Base-by-base conservation (phyloP, 2,329 filamentous ascomycete species). In the Parastagonospora nodorum region DNA sequence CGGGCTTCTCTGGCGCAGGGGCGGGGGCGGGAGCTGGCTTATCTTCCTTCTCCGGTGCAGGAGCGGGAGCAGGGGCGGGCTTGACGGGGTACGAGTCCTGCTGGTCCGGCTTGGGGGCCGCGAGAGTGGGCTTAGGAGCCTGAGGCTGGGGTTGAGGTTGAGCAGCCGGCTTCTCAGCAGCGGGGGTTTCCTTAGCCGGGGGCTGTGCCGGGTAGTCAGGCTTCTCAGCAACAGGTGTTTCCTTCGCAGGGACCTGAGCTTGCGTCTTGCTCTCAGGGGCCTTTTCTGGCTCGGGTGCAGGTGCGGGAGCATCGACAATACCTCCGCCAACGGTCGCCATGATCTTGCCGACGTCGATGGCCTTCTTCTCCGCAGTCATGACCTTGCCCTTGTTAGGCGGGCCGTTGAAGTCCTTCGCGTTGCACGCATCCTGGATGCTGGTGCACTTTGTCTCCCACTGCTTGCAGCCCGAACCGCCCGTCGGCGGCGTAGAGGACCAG, bases 361-460 rank as follows among this genome's bases (percentile, higher is more conserved):
- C 68, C 45, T 53, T 57, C 37, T 60, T 60, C 39, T 62, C 56
- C 6, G 67, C 57, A 8, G 69, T 75, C 8, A 79, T 58, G 30
- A 66, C 68, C 63, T 76, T 69, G 47, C 70, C 74, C 56, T 73
- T 71, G 58, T 77, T 73, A 0, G 76, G 76, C 5, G 78, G 78
- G 1, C 77, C 78, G 14, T 68, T 66, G 59, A 70, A 78, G 54
- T 77, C 68, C 8, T 68, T 68, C 10, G 71, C 69, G 5, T 57
- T 71, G 68, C 79, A 82, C 24, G 64, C 58, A 11, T 70, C 64
- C 33, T 77, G 66, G 53, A 81, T 72, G 15, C 49, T 67, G 37
- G 71, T 69, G 74, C 88, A 91, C 74, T 87, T 87, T 10, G 72
- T 66, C 63, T 84, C 80, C 84, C 84, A 90, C 30, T 81, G 73